Percentiles rank a stretch among this genome's conserved stretches.
These are phyloP conservation scores for Wickerhamiella kurtzmanii DNA, from an alignment of 805 yeast genomes.

Conservation along the genomic window DNA sequence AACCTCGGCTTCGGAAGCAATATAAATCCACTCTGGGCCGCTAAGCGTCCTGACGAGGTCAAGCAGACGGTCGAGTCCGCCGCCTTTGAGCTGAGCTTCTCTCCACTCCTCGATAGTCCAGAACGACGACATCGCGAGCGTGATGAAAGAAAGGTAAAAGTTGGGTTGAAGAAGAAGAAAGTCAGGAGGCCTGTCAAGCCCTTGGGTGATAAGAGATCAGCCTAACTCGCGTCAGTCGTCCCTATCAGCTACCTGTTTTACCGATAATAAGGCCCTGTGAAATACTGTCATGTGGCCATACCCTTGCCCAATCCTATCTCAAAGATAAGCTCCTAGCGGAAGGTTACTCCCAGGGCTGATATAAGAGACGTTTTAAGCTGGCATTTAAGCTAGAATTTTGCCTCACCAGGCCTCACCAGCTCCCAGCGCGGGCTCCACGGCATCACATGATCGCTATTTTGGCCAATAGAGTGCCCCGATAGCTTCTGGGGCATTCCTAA, in stretches of 20 bases:
- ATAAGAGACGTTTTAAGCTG: neutral
- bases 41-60: slow-evolving; percentile 25
- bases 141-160: too few species aligned
- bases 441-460: neutral
- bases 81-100: slow-evolving; percentile 50
- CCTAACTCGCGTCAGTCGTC: too few species aligned
- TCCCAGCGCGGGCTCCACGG: neutral
- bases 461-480: neutral
- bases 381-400: too few species aligned
- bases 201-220: too few species aligned
- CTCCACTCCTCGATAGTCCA: slow-evolving; percentile 84
- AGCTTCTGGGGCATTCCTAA: neutral
- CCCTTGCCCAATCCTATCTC: neutral
- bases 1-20: slow-evolving; percentile 50
- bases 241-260: too few species aligned
- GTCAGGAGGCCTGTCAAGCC: too few species aligned
- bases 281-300: too few species aligned
- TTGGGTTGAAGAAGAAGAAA: too few species aligned
- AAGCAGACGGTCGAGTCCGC: slow-evolving; percentile 40
- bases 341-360: neutral
- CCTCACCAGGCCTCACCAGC: too few species aligned
- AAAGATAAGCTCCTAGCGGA: neutral
- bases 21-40: slow-evolving; percentile 89
- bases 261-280: too few species aligned
- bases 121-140: slow-evolving; percentile 29